Percentiles rank a stretch among this genome's conserved stretches.
Conservation (phyloP, 441 rosid genomes). For the Pelargonium citronellum region DNA sequence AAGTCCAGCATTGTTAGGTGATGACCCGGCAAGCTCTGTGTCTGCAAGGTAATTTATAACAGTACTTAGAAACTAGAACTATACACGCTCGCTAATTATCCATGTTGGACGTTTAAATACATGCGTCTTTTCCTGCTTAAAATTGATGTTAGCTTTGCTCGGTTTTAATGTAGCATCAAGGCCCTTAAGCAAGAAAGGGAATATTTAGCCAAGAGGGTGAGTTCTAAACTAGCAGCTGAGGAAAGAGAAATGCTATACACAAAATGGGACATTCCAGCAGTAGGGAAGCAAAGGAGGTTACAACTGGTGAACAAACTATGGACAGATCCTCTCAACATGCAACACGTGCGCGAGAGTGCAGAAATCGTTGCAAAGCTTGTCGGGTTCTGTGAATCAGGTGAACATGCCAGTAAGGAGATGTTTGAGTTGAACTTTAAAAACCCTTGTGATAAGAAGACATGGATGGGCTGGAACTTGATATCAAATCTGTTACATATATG, state of each 20-base stretch:
- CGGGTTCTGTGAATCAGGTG: constrained; percentile 77
- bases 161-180: constrained; percentile 44
- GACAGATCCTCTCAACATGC: constrained; percentile 84
- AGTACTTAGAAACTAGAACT: background rate
- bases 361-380: constrained; percentile 91
- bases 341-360: constrained; percentile 83
- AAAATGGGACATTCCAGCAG: constrained; percentile 87
- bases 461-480: constrained; percentile 94
- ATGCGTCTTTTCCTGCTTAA: background rate
- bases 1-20: constrained; percentile 68
- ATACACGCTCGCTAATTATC: no score
- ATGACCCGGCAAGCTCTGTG: constrained; percentile 62
- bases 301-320: constrained; percentile 91
- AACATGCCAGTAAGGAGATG: constrained; percentile 86
- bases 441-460: constrained; percentile 76
- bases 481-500: constrained; percentile 75
- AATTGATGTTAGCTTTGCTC: background rate
- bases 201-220: constrained; percentile 78
- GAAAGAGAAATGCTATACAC: constrained; percentile 77
- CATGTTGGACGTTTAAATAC: background rate
- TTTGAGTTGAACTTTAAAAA: constrained; percentile 87
- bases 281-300: constrained; percentile 87
- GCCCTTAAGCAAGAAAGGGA: constrained; percentile 90
- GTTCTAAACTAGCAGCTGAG: constrained; percentile 54
- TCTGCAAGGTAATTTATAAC: constrained; percentile 57